These are phyloP conservation scores for Silene latifolia DNA, from an alignment of 148 eudicot species.

Conservation along the genomic window DNA sequence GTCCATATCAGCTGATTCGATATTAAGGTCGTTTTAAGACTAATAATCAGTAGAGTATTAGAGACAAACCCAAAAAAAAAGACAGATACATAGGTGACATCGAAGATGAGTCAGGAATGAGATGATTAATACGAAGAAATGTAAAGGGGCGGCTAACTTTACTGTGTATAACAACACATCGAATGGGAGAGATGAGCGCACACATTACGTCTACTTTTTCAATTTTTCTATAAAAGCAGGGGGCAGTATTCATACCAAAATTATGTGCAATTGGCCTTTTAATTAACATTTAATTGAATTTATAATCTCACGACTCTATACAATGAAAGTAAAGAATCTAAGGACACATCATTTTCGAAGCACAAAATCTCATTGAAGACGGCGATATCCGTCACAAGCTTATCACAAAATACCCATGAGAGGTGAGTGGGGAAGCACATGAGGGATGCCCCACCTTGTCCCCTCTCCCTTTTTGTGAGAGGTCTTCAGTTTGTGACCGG, in stretches of 20 bases:
- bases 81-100: neutral
- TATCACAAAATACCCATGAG: too few species aligned
- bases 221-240: neutral
- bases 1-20: too few species aligned
- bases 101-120: conserved; percentile 15
- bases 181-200: neutral
- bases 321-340: neutral
- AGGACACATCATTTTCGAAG: neutral
- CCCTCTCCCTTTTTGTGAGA: too few species aligned
- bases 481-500: too few species aligned
- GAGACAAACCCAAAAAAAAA: neutral
- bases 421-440: too few species aligned
- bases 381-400: too few species aligned
- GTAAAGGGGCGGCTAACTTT: conserved; percentile 20
- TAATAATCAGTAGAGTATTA: neutral
- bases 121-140: conserved; percentile 10
- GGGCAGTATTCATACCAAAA: neutral
- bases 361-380: too few species aligned
- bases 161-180: neutral
- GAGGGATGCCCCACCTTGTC: too few species aligned
- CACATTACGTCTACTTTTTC: neutral
- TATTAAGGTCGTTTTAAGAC: too few species aligned
- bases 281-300: neutral
- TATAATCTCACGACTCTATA: neutral
- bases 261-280: neutral